Evolutionary conservation across 2,329 filamentous ascomycete genomes (phyloP).

Genomic region (Talaromyces islandicus): DNA sequence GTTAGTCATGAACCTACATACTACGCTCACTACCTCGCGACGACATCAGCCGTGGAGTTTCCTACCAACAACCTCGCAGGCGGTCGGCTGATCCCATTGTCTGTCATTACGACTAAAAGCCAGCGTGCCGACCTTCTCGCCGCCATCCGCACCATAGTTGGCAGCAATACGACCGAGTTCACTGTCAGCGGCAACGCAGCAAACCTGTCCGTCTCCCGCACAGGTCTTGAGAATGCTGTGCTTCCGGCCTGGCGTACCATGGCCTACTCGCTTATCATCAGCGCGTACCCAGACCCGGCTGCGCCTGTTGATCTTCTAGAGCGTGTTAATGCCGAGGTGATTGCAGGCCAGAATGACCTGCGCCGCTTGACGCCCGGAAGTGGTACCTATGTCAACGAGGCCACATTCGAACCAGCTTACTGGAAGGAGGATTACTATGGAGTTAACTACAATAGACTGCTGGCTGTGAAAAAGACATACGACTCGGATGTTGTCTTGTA

Average conservation of each 20-base stretch:
- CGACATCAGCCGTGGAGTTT: not conserved
- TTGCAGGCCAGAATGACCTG: not conserved
- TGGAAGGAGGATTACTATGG: slow-evolving; percentile 18
- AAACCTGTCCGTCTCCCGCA: not conserved
- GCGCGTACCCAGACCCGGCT: not conserved
- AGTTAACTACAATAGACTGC: slow-evolving; percentile 18
- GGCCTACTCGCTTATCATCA: not conserved
- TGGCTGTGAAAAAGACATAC: slow-evolving; percentile 21
- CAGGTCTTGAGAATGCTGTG: not conserved
- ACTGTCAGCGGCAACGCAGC: not conserved
- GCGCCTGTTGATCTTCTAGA: not conserved
- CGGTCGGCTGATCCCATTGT: not conserved
- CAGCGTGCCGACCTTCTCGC: not conserved
- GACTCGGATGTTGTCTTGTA: slow-evolving; percentile 16
- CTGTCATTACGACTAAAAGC: not conserved
- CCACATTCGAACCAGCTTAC: slow-evolving; percentile 13
- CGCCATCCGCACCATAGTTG: not conserved
- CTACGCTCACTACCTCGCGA: not conserved
- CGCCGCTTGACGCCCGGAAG: slow-evolving; percentile 1
- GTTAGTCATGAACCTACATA: not conserved
- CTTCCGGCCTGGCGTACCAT: not conserved
- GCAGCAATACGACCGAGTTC: not conserved
- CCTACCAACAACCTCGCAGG: not conserved
- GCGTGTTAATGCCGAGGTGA: not conserved
- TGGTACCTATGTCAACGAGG: slow-evolving; percentile 17